These are phyloP conservation scores for Scedosporium boydii DNA, from an alignment of 2,329 filamentous ascomycete genomes.

Conservation along the genomic window DNA sequence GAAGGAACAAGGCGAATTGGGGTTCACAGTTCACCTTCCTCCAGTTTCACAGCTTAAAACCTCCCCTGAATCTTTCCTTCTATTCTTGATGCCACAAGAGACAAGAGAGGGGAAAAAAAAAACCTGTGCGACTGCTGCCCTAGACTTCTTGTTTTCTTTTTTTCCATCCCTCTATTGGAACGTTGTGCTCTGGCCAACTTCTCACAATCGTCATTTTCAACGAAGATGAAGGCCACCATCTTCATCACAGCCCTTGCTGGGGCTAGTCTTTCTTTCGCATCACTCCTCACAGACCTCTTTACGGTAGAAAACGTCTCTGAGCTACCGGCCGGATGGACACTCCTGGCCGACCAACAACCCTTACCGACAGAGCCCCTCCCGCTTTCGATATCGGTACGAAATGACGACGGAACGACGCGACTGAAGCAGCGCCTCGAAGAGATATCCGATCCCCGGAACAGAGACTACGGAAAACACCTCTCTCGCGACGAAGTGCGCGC, in stretches of 20 bases:
- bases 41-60: background rate
- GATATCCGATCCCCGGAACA: conserved; percentile 37
- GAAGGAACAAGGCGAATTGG: no score
- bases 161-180: background rate
- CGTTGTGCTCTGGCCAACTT: background rate
- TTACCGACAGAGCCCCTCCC: conserved; percentile 2
- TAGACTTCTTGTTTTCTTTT: background rate
- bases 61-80: background rate
- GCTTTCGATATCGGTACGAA: conserved; percentile 10
- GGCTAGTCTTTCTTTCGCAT: background rate
- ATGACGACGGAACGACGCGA: conserved; percentile 7
- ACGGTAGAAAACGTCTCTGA: conserved; percentile 8
- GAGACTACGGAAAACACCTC: conserved; percentile 33
- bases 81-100: background rate
- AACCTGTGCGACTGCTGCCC: no score
- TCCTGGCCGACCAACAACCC: background rate
- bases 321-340: conserved; percentile 9
- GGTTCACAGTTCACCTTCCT: background rate
- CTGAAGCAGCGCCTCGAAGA: conserved; percentile 15
- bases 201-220: background rate
- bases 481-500: conserved; percentile 23
- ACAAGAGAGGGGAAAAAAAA: no score
- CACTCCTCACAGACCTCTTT: conserved; percentile 2
- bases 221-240: conserved; percentile 6
- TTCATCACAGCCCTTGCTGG: conserved; percentile 6